Percentiles rank a stretch among this genome's conserved stretches.
Conservation (phyloP, 805 yeast species). For the Saturnispora besseyi region DNA sequence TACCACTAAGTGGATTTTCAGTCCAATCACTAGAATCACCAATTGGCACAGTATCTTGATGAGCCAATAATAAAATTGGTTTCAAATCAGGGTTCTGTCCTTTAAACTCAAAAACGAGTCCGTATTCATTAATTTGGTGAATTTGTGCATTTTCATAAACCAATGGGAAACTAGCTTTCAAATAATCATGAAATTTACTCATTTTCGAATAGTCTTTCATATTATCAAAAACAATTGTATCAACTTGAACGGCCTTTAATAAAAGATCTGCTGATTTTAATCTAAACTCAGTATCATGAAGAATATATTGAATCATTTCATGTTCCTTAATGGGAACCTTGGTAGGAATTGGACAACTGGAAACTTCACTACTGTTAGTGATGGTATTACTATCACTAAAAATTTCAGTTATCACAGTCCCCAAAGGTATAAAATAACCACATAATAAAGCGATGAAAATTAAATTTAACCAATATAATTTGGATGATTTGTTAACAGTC, state of each 20-base stretch:
- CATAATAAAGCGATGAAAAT: background rate
- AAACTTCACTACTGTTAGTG: background rate
- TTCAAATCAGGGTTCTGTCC: slow-evolving; percentile 45
- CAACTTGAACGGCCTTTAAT: slow-evolving; percentile 42
- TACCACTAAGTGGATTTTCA: slow-evolving; percentile 57
- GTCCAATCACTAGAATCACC: slow-evolving; percentile 50
- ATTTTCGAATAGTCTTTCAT: slow-evolving; percentile 17
- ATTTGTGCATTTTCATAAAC: slow-evolving; percentile 37
- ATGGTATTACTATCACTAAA: background rate
- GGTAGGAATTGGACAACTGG: slow-evolving; percentile 21
- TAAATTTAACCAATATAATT: background rate
- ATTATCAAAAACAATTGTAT: slow-evolving; percentile 35
- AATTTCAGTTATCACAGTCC: slow-evolving; percentile 17
- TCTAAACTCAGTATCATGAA: slow-evolving; percentile 28
- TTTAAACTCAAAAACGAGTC: slow-evolving; percentile 55
- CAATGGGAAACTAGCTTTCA: slow-evolving; percentile 15
- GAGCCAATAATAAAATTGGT: slow-evolving; percentile 66
- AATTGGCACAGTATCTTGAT: slow-evolving; percentile 77
- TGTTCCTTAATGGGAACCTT: slow-evolving; percentile 16
- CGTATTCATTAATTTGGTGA: slow-evolving; percentile 51
- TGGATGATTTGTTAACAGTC: background rate
- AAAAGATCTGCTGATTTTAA: slow-evolving; percentile 33
- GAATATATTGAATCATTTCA: slow-evolving; percentile 20
- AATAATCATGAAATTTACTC: slow-evolving; percentile 17
- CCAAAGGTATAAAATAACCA: background rate